Base-by-base conservation (phyloP, 768 basidiomycete genomes). In the Neoboletus brunneissimus region DNA sequence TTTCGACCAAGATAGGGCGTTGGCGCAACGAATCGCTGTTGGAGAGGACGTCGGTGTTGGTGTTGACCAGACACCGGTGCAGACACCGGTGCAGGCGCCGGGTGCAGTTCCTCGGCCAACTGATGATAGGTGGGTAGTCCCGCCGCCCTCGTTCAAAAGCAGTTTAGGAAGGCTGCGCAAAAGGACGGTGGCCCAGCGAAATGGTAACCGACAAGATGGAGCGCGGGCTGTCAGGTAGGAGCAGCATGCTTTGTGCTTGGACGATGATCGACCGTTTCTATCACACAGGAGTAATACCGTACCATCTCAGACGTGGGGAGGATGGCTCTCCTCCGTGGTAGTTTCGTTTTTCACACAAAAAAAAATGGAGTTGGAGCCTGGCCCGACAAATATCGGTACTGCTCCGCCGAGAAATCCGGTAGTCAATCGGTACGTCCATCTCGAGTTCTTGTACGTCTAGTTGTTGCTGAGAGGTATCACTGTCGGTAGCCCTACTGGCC, bases 281-380 rank as follows among this genome's bases (percentile, higher is more conserved):
- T 46, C 20, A 37, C 45, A 5, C 43, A 66, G 61, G 41, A 50
- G 34, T 11, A 5, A 20, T 12, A 4, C 42, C 5, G 22, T 3
- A 1, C 5, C 20, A 13, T 54, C 58, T 13, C 50, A 61, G 48
- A 60, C 51, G 10, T 66, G 55, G 64, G 54, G 54, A 5, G n/a
- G 62, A 32, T 68, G 66, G 71, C 5, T 72, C 5, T 34, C 51
- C 34, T 61, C 61, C 42, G 2, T 66, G 38, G 47, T 62, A 8
- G 47, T 62, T n/a, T n/a, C n/a, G n/a, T n/a, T n/a, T n/a, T n/a
- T n/a, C n/a, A n/a, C n/a, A n/a, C n/a, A n/a, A n/a, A n/a, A n/a
- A n/a, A n/a, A n/a, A n/a, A n/a, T n/a, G n/a, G n/a, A n/a, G n/a
- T n/a, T n/a, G n/a, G 5, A 20, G 12, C 35, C 50, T 25, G 13